Conservation (phyloP, 2,329 filamentous ascomycete genomes). For the Cryphonectria radicalis region DNA sequence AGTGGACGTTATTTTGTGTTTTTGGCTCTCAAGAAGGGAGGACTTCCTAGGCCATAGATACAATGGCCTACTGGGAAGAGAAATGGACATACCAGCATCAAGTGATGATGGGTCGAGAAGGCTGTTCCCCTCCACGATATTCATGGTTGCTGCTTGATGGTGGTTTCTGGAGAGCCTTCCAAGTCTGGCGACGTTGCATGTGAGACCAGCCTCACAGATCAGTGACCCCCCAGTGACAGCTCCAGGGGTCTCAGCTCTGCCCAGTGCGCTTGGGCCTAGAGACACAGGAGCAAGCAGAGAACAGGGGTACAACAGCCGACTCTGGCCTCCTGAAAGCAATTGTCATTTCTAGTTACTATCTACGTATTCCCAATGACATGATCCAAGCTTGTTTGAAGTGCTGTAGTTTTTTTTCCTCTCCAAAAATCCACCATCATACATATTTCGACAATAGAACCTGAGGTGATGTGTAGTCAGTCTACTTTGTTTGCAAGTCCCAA, state of each 20-base stretch:
- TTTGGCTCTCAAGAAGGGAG: too few relatives aligned
- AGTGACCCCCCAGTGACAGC: neutral
- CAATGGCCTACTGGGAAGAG: neutral
- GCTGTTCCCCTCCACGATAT: conserved; percentile 28
- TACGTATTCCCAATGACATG: neutral
- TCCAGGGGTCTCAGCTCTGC: conserved; percentile 8
- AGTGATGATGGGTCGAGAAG: conserved; percentile 28
- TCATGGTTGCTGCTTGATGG: conserved; percentile 25
- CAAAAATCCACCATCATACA: neutral
- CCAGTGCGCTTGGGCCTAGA: neutral
- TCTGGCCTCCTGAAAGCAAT: neutral
- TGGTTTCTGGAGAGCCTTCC: neutral
- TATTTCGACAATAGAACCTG: neutral
- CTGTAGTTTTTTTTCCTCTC: neutral
- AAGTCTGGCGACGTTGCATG: conserved; percentile 28
- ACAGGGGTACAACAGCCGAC: conserved; percentile 4
- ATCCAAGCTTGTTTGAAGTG: neutral
- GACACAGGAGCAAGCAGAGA: neutral
- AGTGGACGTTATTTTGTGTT: neutral
- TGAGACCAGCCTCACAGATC: conserved; percentile 14
- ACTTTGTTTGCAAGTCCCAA: neutral
- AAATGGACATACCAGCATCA: conserved; percentile 31
- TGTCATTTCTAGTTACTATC: neutral
- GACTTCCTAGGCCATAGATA: neutral
- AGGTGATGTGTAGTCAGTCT: neutral